Percentiles rank a stretch among this genome's conserved stretches.
Evolutionary conservation across 164 flowering plant genomes (phyloP).

Genomic region (Vitis amurensis): DNA sequence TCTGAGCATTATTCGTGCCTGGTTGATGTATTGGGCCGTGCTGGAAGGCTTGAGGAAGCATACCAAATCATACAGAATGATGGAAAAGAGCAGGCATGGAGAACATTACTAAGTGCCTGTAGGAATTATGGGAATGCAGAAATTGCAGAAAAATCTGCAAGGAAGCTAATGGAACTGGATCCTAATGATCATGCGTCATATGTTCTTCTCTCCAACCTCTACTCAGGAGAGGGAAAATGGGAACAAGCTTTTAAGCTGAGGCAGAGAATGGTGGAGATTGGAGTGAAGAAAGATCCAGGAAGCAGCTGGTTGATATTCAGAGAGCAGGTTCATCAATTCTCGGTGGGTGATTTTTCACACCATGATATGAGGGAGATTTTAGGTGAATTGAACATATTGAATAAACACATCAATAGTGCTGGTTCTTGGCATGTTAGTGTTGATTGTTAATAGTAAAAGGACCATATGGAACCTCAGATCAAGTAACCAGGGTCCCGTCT

Average conservation of each 20-base stretch:
- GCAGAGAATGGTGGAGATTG: conserved; percentile 17
- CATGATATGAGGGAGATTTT: conserved; percentile 13
- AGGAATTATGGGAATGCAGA: conserved; percentile 16
- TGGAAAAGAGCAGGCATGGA: conserved; percentile 23
- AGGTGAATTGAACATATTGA: conserved; percentile 6
- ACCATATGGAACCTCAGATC: no score
- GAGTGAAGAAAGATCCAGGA: conserved; percentile 28
- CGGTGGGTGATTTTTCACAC: conserved; percentile 15
- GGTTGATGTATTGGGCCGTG: conserved; percentile 25
- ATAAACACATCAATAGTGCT: conserved; percentile 14
- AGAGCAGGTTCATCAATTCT: conserved; percentile 21
- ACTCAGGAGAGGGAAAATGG: conserved; percentile 21
- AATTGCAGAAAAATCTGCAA: conserved; percentile 28
- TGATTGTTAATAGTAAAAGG: no score
- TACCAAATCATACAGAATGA: conserved; percentile 7
- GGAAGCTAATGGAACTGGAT: conserved; percentile 26
- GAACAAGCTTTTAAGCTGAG: conserved; percentile 26
- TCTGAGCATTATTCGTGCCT: conserved; percentile 22
- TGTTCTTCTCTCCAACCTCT: conserved; percentile 27
- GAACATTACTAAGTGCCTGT: conserved; percentile 25
- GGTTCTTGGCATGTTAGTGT: background rate
- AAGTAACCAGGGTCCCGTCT: no score
- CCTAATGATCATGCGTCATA: conserved; percentile 23
- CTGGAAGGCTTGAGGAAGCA: conserved; percentile 26
- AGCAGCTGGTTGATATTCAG: conserved; percentile 27